phyloP scores from a whole-genome alignment of 352 stramenopile genomes.

The Globisporangium echinulatum region DNA sequence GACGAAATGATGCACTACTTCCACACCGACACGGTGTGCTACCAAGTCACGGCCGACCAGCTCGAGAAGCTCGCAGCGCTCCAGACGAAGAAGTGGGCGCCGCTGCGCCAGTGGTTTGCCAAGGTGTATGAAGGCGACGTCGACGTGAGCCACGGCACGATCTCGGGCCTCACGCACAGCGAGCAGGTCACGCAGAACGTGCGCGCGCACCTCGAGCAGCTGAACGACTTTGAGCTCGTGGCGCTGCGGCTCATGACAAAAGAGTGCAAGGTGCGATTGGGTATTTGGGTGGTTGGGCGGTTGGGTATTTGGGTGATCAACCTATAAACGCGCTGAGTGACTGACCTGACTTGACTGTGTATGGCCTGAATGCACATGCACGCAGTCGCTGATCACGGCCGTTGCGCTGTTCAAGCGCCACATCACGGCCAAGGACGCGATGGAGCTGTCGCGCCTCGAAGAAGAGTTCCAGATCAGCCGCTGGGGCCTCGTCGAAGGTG shows the following conservation, averaged over 20 bases:
- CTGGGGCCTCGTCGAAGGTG: conserved; percentile 85
- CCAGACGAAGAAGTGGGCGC: conserved; percentile 83
- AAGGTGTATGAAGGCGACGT: conserved; percentile 68
- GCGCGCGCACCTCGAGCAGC: conserved; percentile 48
- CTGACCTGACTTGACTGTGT: conserved; percentile 1
- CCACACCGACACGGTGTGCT: conserved; percentile 87
- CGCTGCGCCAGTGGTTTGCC: conserved; percentile 79
- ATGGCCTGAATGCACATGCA: not conserved
- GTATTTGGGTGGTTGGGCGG: not conserved
- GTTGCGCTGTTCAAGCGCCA: conserved; percentile 79
- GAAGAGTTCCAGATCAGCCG: conserved; percentile 87
- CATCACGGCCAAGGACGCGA: conserved; percentile 80
- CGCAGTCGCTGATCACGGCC: conserved; percentile 75
- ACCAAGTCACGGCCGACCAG: conserved; percentile 74
- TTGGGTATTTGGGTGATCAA: not conserved
- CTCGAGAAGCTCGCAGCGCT: conserved; percentile 72
- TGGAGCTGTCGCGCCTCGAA: conserved; percentile 77
- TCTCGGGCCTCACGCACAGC: conserved; percentile 57
- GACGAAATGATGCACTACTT: conserved; percentile 85
- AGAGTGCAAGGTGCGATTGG: conserved; percentile 68
- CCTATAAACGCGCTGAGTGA: not conserved
- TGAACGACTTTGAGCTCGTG: conserved; percentile 72
- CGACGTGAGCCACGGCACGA: conserved; percentile 79
- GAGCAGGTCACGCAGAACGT: conserved; percentile 57
- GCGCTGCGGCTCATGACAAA: conserved; percentile 69